Evolutionary conservation across 176 grass and related monocot species (phyloP).

Genomic region (Ampelocalamus luodianensis): DNA sequence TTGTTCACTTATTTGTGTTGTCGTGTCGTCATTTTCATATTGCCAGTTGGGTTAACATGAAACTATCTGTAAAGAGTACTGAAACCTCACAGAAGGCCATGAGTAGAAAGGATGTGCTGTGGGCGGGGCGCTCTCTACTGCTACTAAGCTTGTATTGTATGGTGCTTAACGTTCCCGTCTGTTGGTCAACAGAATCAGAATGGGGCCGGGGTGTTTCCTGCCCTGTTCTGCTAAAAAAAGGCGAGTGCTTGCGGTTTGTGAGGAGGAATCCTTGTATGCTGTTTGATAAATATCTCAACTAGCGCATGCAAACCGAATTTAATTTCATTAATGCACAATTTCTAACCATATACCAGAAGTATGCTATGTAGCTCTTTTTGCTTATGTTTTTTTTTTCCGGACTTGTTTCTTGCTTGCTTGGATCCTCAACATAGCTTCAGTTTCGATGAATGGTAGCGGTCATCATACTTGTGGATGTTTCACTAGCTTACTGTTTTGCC

Average conservation of each 20-base stretch:
- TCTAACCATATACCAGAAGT: not conserved
- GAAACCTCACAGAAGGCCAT: not conserved
- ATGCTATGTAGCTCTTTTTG: not conserved
- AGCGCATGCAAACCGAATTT: not conserved
- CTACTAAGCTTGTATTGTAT: not conserved
- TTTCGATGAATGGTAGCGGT: too few species aligned
- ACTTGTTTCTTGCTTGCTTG: not conserved
- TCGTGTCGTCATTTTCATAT: not conserved
- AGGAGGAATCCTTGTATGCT: not conserved
- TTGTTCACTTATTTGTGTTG: not conserved
- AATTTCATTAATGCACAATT: not conserved
- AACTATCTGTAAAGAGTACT: not conserved
- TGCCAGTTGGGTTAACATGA: not conserved
- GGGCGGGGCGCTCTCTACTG: too few species aligned
- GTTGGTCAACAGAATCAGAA: too few species aligned
- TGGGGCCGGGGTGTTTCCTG: too few species aligned
- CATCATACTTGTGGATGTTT: not conserved
- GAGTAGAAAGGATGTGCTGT: too few species aligned
- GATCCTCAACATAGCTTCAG: not conserved
- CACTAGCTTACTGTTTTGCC: not conserved
- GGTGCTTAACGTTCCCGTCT: not conserved
- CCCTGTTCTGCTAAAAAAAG: too few species aligned
- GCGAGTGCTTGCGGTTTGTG: too few species aligned
- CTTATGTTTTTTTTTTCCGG: not conserved
- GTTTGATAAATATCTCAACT: not conserved